Base-by-base conservation (phyloP, 2,329 filamentous ascomycete genomes). In the Neopestalotiopsis clavispora region DNA sequence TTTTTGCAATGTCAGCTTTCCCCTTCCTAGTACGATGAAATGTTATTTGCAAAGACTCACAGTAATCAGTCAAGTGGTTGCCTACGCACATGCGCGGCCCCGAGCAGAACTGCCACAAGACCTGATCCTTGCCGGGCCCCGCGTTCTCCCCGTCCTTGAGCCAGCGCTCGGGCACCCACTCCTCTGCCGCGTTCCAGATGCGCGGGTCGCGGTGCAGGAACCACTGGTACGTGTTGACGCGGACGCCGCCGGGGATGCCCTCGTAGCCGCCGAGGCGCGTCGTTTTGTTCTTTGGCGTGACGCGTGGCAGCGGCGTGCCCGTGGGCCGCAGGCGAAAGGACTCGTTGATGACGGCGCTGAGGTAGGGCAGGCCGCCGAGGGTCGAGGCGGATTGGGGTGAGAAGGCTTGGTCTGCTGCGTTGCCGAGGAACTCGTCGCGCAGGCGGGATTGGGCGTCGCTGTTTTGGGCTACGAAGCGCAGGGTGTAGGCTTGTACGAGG, bases 191-290 rank as follows among this genome's bases (percentile, higher is more conserved):
- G 28, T 61, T 40, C 68, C 68, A 69, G n/a, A 58, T 56, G 14
- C 40, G 32, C 9, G 68, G 68, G 34, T 69, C 66, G 3, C 68
- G 60, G 68, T 69, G 68, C 14, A 69, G 45, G 40, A 69, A 68
- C 68, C 68, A 69, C 61, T 68, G 68, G 68, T 68, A 69, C 23
- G 52, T 58, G 32, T 68, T 69, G 34, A 69, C 45, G 6, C 66
- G 28, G 12, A 66, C 67, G 14, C 61, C 60, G 2, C 58, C 58
- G 4, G 68, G 68, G 30, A 69, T 69, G 65, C 42, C 57, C 2
- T 68, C 68, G 58, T 23, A 23, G 4, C 60, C 59, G 5, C 57
- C 65, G 3, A 69, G 10, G 9, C 40, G 20, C n/a, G 34, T 20
- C 17, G 49, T 30, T 12, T 38, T 28, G 60, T 65, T 52, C 7